phyloP scores from a whole-genome alignment of 768 basidiomycete species.

The Suillus decipiens region DNA sequence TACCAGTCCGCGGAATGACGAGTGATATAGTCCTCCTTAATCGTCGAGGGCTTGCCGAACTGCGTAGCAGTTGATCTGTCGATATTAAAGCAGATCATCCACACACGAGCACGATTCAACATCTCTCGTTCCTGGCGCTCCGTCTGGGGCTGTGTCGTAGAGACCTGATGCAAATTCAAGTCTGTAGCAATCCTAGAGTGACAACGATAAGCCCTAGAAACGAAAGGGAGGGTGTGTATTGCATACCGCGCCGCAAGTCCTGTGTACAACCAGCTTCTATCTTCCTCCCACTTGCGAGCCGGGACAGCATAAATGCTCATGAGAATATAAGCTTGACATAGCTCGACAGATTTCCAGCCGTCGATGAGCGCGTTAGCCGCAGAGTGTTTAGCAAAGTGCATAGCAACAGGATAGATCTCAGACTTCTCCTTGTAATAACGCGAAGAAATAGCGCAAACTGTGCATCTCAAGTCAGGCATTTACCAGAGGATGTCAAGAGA shows the following conservation, averaged over 20 bases:
- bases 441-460: constrained; percentile 86
- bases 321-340: constrained; percentile 89
- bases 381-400: constrained; percentile 86
- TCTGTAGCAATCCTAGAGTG: constrained; percentile 77
- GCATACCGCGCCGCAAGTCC: constrained; percentile 78
- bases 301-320: constrained; percentile 83
- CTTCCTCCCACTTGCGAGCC: constrained; percentile 85
- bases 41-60: constrained; percentile 87
- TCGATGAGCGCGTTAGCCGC: constrained; percentile 81
- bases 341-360: constrained; percentile 83
- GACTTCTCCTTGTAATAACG: constrained; percentile 78
- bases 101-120: constrained; percentile 81
- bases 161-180: constrained; percentile 77
- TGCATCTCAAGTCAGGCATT: background rate
- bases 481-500: background rate
- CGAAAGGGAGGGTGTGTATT: background rate
- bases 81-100: constrained; percentile 89
- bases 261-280: constrained; percentile 87
- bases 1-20: constrained; percentile 78
- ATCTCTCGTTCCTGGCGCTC: constrained; percentile 82
- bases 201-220: background rate
- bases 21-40: constrained; percentile 82
- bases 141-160: constrained; percentile 58
- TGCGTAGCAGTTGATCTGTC: constrained; percentile 88
- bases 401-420: constrained; percentile 83